Evolutionary conservation across 2,329 filamentous ascomycete species (phyloP).

Genomic region (Phyllosticta capitalensis): DNA sequence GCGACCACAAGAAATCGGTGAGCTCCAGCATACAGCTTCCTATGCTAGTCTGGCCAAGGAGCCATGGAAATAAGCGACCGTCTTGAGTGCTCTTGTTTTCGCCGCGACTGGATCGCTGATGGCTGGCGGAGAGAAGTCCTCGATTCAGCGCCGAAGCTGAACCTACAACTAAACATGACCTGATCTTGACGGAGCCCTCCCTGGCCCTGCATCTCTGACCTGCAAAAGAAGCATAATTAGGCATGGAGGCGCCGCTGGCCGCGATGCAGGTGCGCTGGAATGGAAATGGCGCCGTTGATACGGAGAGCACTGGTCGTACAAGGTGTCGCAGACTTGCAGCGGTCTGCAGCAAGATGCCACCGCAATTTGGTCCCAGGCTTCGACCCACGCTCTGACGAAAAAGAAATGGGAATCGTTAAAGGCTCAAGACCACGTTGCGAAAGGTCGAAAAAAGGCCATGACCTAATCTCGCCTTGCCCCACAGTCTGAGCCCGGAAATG

Average conservation of each 20-base stretch:
- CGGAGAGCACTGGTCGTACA: neutral
- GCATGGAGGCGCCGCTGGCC: neutral
- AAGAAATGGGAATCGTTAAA: neutral
- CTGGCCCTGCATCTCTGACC: neutral
- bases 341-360: neutral
- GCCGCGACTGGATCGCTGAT: neutral
- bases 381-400: neutral
- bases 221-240: neutral
- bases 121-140: neutral
- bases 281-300: neutral
- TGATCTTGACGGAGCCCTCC: neutral
- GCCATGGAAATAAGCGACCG: neutral
- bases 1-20: neutral
- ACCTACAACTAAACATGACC: neutral
- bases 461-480: neutral
- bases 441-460: neutral
- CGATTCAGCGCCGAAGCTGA: neutral
- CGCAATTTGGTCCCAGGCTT: neutral
- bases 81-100: neutral
- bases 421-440: neutral
- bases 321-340: neutral
- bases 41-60: neutral
- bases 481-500: neutral
- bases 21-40: neutral
- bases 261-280: conserved; percentile 6